These are phyloP conservation scores for Cairneyella variabilis DNA, from an alignment of 495 filamentous ascomycete species.

Conservation along the genomic window DNA sequence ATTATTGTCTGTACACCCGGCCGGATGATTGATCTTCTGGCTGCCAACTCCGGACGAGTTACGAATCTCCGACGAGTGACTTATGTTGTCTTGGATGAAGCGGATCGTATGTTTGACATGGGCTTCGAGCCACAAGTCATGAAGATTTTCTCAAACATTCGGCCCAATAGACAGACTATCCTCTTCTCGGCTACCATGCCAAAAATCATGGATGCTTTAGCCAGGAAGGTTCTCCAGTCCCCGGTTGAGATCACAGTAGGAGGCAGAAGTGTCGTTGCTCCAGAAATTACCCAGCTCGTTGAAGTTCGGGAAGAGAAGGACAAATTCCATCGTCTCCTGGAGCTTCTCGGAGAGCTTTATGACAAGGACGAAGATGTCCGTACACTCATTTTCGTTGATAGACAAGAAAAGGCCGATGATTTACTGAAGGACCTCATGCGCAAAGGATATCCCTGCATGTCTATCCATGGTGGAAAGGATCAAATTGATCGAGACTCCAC, in stretches of 20 bases:
- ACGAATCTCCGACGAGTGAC: constrained; percentile 86
- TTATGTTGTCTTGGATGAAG: constrained; percentile 93
- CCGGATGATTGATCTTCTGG: constrained; percentile 93
- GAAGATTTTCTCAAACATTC: constrained; percentile 89
- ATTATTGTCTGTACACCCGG: constrained; percentile 95
- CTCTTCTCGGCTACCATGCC: constrained; percentile 97
- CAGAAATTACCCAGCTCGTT: constrained; percentile 92
- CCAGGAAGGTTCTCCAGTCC: constrained; percentile 79
- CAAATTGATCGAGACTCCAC: constrained; percentile 93
- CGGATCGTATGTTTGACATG: constrained; percentile 99
- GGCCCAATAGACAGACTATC: constrained; percentile 89
- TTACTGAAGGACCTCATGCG: constrained; percentile 77
- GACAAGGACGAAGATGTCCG: constrained; percentile 84
- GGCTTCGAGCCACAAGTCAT: constrained; percentile 97
- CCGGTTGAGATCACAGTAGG: constrained; percentile 92
- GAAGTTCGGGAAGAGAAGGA: constrained; percentile 79
- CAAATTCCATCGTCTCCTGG: constrained; percentile 81
- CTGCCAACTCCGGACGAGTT: constrained; percentile 87
- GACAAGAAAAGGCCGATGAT: constrained; percentile 89
- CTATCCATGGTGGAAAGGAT: constrained; percentile 95
- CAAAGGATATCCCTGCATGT: constrained; percentile 91
- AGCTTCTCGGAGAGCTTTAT: constrained; percentile 84
- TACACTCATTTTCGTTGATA: constrained; percentile 88
- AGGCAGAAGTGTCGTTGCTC: constrained; percentile 84
- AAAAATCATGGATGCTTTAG: constrained; percentile 85